Percentiles rank a stretch among this genome's conserved stretches.
Evolutionary conservation across 2,329 filamentous ascomycete genomes (phyloP).

Genomic region (Talaromyces sp.): DNA sequence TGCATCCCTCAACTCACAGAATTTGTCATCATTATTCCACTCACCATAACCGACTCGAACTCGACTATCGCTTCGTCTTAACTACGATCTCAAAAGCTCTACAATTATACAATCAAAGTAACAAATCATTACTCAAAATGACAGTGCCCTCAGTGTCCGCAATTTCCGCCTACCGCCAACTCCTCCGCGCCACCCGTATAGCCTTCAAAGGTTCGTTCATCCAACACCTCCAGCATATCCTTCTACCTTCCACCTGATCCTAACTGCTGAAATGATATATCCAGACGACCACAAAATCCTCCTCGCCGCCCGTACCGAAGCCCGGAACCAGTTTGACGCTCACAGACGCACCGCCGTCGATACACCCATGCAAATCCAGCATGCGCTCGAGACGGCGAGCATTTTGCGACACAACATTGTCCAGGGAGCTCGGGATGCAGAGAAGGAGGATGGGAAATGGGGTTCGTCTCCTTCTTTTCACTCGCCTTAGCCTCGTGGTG

Average conservation of each 20-base stretch:
- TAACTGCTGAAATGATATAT: not conserved
- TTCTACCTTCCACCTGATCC: not conserved
- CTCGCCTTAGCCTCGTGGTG: not conserved
- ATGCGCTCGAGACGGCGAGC: conserved; percentile 77
- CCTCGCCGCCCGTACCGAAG: conserved; percentile 66
- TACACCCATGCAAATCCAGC: conserved; percentile 63
- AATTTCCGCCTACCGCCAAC: conserved; percentile 71
- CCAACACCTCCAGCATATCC: not conserved
- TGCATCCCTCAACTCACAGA: not conserved
- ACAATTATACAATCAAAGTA: not conserved
- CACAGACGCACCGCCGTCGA: conserved; percentile 61
- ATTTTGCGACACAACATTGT: conserved; percentile 83
- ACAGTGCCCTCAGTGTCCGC: conserved; percentile 52
- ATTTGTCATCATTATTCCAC: not conserved
- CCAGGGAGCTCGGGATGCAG: conserved; percentile 60
- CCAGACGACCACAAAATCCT: conserved; percentile 69
- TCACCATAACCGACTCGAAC: not conserved
- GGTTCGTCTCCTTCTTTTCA: conserved; percentile 24
- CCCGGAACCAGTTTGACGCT: conserved; percentile 69
- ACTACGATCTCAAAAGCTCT: not conserved
- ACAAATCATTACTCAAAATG: conserved; percentile 19
- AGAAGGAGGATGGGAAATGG: conserved; percentile 35
- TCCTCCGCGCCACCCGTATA: conserved; percentile 75
- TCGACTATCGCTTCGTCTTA: not conserved
- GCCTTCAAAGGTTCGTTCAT: conserved; percentile 70